Conservation (phyloP, 2,329 filamentous ascomycete genomes). For the Dactylonectria estremocensis region DNA sequence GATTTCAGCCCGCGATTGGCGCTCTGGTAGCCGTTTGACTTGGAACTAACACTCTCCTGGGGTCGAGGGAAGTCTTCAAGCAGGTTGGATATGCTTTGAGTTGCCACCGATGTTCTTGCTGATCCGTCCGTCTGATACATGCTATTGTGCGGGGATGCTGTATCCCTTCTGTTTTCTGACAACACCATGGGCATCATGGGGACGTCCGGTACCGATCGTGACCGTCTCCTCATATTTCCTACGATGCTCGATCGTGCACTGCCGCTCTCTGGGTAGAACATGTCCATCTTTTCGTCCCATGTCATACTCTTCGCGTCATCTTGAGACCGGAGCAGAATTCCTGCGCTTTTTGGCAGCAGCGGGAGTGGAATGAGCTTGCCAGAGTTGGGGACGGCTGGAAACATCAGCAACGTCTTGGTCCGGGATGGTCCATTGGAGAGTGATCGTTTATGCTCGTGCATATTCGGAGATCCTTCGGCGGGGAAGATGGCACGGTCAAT, state of each 20-base stretch:
- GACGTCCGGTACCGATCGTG: slow-evolving; percentile 46
- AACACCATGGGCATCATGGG: slow-evolving; percentile 36
- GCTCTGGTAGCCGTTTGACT: not conserved
- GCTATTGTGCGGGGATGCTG: slow-evolving; percentile 13
- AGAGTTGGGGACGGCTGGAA: slow-evolving; percentile 56
- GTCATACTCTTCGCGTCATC: slow-evolving; percentile 73
- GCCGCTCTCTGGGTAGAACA: slow-evolving; percentile 62
- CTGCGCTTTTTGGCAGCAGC: slow-evolving; percentile 61
- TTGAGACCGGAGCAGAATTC: slow-evolving; percentile 57
- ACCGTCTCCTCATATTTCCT: slow-evolving; percentile 47
- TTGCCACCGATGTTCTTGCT: slow-evolving; percentile 21
- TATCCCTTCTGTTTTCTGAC: slow-evolving; percentile 11
- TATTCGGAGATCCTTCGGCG: slow-evolving; percentile 55
- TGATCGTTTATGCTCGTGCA: slow-evolving; percentile 62
- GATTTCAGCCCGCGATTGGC: slow-evolving; percentile 25
- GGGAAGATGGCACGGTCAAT: slow-evolving; percentile 65
- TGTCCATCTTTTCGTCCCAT: slow-evolving; percentile 69
- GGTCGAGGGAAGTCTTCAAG: slow-evolving; percentile 30
- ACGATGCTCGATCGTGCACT: slow-evolving; percentile 23
- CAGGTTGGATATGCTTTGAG: slow-evolving; percentile 24
- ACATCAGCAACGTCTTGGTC: slow-evolving; percentile 62
- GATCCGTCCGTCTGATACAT: slow-evolving; percentile 22
- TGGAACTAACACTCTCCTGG: slow-evolving; percentile 1
- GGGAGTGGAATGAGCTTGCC: slow-evolving; percentile 68
- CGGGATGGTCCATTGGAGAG: slow-evolving; percentile 65